These are phyloP conservation scores for Aspergillus ibericus DNA, from an alignment of 2,329 filamentous ascomycete genomes.

Conservation along the genomic window DNA sequence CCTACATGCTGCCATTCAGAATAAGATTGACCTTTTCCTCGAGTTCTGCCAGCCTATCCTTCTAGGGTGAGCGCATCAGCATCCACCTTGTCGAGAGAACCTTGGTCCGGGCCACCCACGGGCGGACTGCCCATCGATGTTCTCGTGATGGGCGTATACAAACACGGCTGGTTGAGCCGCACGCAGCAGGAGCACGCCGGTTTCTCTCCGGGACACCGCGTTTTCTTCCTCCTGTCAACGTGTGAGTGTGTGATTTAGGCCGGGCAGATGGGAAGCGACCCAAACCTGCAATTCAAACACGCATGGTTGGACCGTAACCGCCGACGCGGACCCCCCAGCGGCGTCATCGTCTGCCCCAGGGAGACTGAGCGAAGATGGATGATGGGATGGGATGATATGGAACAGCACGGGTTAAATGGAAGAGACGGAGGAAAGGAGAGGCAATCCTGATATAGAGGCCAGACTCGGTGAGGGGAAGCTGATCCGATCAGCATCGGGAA, in stretches of 20 bases:
- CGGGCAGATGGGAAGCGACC: background rate
- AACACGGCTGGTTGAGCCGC: conserved; percentile 50
- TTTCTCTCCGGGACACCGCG: conserved; percentile 54
- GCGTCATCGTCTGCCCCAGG: conserved; percentile 21
- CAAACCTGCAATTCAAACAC: conserved; percentile 51
- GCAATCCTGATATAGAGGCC: too few species aligned
- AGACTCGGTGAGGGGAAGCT: too few species aligned
- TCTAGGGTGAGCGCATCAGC: conserved; percentile 33
- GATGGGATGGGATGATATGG: background rate
- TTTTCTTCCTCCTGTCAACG: conserved; percentile 49
- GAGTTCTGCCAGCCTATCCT: conserved; percentile 52
- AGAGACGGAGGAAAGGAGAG: too few species aligned
- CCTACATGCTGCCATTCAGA: conserved; percentile 45
- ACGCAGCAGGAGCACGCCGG: conserved; percentile 54
- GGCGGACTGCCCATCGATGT: conserved; percentile 47
- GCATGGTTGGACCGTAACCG: conserved; percentile 37
- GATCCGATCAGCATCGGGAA: too few species aligned
- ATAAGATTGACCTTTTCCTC: conserved; percentile 56
- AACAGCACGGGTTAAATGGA: too few species aligned
- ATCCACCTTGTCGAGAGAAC: background rate
- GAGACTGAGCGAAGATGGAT: background rate
- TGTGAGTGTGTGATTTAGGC: conserved; percentile 10
- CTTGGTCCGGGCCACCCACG: conserved; percentile 31
- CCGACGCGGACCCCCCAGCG: conserved; percentile 30
- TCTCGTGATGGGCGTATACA: conserved; percentile 42